Percentiles rank a stretch among this genome's conserved stretches.
Conservation (phyloP, 169 alveolate species). For the Neospora caninum region DNA sequence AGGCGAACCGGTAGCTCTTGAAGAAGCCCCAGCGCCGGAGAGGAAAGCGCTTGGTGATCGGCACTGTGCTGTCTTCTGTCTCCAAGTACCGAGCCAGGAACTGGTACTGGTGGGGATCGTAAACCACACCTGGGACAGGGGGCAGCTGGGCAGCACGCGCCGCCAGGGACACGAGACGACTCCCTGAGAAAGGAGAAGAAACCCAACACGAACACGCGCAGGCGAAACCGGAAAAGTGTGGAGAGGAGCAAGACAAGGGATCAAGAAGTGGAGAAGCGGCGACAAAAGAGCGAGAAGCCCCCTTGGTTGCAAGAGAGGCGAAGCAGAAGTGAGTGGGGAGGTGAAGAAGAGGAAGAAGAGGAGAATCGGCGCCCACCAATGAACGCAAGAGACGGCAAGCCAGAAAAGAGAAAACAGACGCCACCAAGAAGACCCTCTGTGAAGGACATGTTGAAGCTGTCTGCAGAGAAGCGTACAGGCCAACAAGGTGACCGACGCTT, state of each 20-base stretch:
- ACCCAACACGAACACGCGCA: not conserved
- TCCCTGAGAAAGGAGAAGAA: not conserved
- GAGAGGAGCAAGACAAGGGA: not conserved
- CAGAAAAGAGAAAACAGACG: too few relatives aligned
- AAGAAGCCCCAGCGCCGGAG: conserved; percentile 56
- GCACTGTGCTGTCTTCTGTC: conserved; percentile 8
- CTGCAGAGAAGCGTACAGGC: too few relatives aligned
- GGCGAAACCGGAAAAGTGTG: not conserved
- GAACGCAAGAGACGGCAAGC: not conserved
- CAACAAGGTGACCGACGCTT: too few relatives aligned
- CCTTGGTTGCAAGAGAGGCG: not conserved
- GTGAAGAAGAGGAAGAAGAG: not conserved
- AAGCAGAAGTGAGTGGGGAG: not conserved
- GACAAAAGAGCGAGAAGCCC: not conserved
- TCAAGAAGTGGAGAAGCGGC: not conserved
- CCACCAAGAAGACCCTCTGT: too few relatives aligned
- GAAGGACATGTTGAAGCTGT: too few relatives aligned
- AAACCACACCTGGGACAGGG: conserved; percentile 35
- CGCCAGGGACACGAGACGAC: conserved; percentile 42
- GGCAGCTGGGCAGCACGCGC: conserved; percentile 53
- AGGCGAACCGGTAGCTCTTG: conserved; percentile 48
- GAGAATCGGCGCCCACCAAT: not conserved
- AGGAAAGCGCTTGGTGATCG: conserved; percentile 50
- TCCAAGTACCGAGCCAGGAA: conserved; percentile 45
- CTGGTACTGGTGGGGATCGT: conserved; percentile 51